Conservation (phyloP, 441 rosid genomes). For the Euphorbia celastroides region DNA sequence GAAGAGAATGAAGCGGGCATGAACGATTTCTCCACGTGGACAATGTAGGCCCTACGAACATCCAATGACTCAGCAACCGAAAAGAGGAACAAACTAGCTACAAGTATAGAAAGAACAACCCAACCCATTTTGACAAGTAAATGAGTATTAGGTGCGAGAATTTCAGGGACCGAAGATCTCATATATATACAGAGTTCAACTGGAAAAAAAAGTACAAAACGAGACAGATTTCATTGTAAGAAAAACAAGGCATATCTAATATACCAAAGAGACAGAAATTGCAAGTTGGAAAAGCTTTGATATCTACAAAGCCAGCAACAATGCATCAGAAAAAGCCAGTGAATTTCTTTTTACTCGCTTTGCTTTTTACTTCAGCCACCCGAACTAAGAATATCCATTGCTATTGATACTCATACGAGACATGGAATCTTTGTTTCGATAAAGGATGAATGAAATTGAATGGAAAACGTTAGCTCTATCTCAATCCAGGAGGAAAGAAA, state of each 20-base stretch:
- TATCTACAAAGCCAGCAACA: conserved; percentile 7
- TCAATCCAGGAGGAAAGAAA: no score
- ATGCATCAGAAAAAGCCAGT: background rate
- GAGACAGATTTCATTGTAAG: background rate
- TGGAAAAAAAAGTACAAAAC: background rate
- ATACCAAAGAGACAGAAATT: background rate
- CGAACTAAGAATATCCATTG: background rate
- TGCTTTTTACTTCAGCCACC: conserved; percentile 5
- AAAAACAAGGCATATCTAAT: background rate
- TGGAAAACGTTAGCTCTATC: no score
- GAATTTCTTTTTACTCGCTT: background rate
- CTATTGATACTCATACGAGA: background rate
- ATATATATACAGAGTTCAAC: conserved; percentile 1
- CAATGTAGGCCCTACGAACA: conserved; percentile 28
- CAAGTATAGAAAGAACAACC: conserved; percentile 8
- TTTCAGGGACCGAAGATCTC: conserved; percentile 3
- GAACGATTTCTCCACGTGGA: conserved; percentile 16
- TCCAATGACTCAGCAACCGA: conserved; percentile 2
- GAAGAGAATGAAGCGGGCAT: conserved; percentile 30
- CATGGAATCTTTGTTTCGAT: background rate
- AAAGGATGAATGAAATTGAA: background rate
- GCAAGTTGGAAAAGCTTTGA: background rate
- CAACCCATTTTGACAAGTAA: conserved; percentile 14
- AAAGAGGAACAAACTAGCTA: conserved; percentile 14
- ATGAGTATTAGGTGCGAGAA: conserved; percentile 3